Percentiles rank a stretch among this genome's conserved stretches.
Evolutionary conservation across 2,329 filamentous ascomycete species (phyloP).

Genomic region (Pyricularia pennisetigena): DNA sequence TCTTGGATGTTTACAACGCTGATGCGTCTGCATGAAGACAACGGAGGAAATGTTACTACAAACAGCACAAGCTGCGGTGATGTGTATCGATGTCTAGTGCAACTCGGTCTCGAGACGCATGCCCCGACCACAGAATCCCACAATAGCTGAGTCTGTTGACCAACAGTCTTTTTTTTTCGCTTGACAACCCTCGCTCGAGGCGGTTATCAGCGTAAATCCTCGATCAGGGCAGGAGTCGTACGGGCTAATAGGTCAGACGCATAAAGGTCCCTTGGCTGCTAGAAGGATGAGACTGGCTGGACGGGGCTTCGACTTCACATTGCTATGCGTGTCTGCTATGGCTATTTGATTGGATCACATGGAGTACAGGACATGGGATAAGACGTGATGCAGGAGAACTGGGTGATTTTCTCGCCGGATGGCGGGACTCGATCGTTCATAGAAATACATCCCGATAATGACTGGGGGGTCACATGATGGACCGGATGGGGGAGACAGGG

Average conservation of each 20-base stretch:
- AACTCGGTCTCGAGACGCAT: background rate
- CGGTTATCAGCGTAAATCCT: background rate
- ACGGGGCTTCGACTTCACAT: background rate
- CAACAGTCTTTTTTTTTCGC: background rate
- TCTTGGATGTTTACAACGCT: conserved; percentile 42
- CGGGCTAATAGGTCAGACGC: background rate
- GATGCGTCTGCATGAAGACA: background rate
- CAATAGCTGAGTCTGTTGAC: too few relatives aligned
- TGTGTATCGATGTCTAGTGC: background rate
- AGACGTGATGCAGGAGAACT: background rate
- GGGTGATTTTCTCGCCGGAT: background rate
- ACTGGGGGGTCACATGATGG: background rate
- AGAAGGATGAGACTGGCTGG: background rate
- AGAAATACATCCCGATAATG: background rate
- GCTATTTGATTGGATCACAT: background rate
- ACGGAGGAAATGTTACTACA: background rate
- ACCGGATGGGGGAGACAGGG: background rate
- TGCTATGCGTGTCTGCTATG: background rate
- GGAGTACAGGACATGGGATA: background rate
- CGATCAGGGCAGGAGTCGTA: background rate
- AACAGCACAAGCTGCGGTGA: background rate
- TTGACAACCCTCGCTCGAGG: background rate
- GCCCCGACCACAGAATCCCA: background rate
- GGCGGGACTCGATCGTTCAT: background rate
- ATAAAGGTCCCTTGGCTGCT: background rate